phyloP scores from a whole-genome alignment of 345 rosid species.

The Aegle marmelos region DNA sequence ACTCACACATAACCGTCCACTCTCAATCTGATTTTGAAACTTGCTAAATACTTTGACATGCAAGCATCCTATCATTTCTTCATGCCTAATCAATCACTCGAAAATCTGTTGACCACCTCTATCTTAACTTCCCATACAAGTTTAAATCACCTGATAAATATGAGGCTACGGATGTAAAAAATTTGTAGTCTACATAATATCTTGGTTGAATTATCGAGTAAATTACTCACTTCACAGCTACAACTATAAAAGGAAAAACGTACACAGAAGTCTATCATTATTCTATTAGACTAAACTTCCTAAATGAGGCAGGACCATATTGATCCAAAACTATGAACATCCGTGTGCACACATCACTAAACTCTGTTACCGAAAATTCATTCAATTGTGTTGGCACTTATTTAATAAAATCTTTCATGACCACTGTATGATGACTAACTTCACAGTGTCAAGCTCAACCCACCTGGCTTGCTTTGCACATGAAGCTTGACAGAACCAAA shows the following conservation, averaged over 20 bases:
- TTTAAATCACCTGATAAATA: not conserved
- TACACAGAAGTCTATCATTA: not conserved
- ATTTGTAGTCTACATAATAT: not conserved
- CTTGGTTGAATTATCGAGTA: not conserved
- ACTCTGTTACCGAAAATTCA: not conserved
- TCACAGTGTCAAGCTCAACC: constrained; percentile 3
- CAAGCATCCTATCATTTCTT: not conserved
- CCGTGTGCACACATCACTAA: not conserved
- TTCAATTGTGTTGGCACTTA: not conserved
- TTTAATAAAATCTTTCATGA: not conserved
- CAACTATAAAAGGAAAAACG: not conserved
- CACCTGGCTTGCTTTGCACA: constrained; percentile 91
- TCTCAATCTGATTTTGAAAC: not conserved
- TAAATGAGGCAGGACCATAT: not conserved
- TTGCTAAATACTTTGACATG: not conserved
- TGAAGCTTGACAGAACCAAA: constrained; percentile 77
- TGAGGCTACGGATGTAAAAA: not conserved
- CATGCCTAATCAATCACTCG: not conserved
- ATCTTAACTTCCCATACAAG: not conserved
- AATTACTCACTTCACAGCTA: not conserved
- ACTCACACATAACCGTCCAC: not conserved
- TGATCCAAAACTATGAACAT: not conserved
- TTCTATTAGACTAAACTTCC: not conserved
- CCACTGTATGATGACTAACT: not conserved
- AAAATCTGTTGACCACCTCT: not conserved